phyloP scores from a whole-genome alignment of 495 filamentous ascomycete genomes.

The Neurospora tetrasperma region DNA sequence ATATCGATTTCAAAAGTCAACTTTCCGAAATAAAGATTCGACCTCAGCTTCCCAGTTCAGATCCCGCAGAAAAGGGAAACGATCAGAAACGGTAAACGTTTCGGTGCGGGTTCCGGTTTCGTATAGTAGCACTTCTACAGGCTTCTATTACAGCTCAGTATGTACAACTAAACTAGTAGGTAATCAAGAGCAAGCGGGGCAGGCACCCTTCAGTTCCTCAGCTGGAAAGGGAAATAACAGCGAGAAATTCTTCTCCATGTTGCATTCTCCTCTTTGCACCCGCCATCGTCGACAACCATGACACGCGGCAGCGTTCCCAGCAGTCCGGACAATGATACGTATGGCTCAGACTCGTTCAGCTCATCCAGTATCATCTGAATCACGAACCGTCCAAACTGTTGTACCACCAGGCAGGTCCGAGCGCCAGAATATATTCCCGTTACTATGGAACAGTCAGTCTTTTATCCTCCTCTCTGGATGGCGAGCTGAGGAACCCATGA shows the following conservation, averaged over 20 bases:
- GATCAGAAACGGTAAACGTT: background rate
- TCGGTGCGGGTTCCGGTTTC: background rate
- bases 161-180: too few relatives aligned
- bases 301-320: background rate
- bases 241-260: background rate
- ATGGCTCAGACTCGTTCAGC: background rate
- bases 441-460: too few relatives aligned
- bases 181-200: too few relatives aligned
- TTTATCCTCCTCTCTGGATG: background rate
- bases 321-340: background rate
- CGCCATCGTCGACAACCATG: background rate
- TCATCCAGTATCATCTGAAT: background rate
- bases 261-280: background rate
- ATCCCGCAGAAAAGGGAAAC: background rate
- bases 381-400: background rate
- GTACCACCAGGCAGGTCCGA: background rate
- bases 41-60: background rate
- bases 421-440: background rate
- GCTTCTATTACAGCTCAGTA: background rate
- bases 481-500: background rate
- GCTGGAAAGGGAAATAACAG: background rate
- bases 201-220: background rate
- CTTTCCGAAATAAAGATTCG: background rate
- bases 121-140: background rate
- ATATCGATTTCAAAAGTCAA: background rate